Evolutionary conservation across 2,329 filamentous ascomycete species (phyloP).

Genomic region (Cordyceps cicadae): DNA sequence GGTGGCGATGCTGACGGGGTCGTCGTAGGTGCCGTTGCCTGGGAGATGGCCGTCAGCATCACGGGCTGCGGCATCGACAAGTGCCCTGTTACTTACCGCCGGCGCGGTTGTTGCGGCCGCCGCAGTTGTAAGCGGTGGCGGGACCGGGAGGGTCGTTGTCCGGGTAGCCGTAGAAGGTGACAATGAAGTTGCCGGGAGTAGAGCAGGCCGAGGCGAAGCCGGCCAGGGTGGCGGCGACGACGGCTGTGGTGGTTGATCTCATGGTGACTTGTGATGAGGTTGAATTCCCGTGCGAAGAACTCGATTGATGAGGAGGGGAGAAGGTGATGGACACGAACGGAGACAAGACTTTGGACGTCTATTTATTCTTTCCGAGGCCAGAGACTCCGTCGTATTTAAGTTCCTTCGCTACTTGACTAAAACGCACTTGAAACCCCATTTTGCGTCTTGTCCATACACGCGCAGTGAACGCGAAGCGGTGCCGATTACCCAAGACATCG

Average conservation of each 20-base stretch:
- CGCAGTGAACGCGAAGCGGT: neutral
- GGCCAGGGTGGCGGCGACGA: conserved; percentile 11
- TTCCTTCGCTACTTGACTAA: neutral
- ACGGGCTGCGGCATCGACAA: neutral
- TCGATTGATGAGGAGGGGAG: neutral
- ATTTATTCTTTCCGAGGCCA: neutral
- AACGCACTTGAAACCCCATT: neutral
- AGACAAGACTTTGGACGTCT: neutral
- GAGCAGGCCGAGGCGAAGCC: conserved; percentile 15
- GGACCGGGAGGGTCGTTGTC: conserved; percentile 17
- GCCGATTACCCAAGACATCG: neutral
- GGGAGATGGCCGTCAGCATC: neutral
- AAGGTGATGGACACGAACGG: too few species aligned
- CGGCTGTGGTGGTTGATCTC: conserved; percentile 14
- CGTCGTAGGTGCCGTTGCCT: conserved; percentile 16
- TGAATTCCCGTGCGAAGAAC: neutral
- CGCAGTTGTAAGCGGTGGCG: conserved; percentile 15
- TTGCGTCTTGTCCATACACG: neutral
- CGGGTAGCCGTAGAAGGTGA: conserved; percentile 17
- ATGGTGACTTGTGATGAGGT: conserved; percentile 8
- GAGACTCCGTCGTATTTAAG: neutral
- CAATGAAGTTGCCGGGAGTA: conserved; percentile 15
- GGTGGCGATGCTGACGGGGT: conserved; percentile 17
- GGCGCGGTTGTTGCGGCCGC: conserved; percentile 14
- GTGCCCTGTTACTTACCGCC: conserved; percentile 10